Conservation (phyloP, 2,329 filamentous ascomycete genomes). For the Graphiopsis chlorocephala region DNA sequence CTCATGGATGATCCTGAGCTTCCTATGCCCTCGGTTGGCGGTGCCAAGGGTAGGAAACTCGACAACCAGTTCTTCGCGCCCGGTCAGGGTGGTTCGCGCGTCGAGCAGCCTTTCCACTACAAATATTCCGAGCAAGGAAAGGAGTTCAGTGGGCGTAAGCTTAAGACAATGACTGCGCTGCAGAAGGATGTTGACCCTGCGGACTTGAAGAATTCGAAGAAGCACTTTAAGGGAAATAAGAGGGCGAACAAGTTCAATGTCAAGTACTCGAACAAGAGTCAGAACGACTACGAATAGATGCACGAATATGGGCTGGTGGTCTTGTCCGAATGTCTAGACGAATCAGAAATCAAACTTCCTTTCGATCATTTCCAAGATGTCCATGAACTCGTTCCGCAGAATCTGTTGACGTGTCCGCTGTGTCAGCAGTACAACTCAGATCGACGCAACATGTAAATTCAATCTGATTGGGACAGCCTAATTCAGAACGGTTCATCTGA, state of each 20-base stretch:
- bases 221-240: slow-evolving; percentile 84
- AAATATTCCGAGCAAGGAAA: slow-evolving; percentile 87
- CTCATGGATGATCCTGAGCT: slow-evolving; percentile 54
- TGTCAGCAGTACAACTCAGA: no score
- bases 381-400: background rate
- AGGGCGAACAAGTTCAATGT: slow-evolving; percentile 39
- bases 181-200: slow-evolving; percentile 82
- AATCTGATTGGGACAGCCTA: no score
- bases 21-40: slow-evolving; percentile 45
- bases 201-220: slow-evolving; percentile 75
- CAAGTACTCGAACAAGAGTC: slow-evolving; percentile 14
- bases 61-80: slow-evolving; percentile 88
- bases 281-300: slow-evolving; percentile 15
- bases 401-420: background rate
- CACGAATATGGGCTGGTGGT: background rate
- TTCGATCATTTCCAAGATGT: background rate
- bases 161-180: slow-evolving; percentile 73
- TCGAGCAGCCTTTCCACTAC: slow-evolving; percentile 81
- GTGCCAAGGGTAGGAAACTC: slow-evolving; percentile 71
- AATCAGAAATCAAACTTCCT: background rate
- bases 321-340: background rate
- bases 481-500: background rate
- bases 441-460: no score
- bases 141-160: slow-evolving; percentile 77
- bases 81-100: slow-evolving; percentile 58